Base-by-base conservation (phyloP, 495 filamentous ascomycete genomes). In the Pyrenula massariospora region DNA sequence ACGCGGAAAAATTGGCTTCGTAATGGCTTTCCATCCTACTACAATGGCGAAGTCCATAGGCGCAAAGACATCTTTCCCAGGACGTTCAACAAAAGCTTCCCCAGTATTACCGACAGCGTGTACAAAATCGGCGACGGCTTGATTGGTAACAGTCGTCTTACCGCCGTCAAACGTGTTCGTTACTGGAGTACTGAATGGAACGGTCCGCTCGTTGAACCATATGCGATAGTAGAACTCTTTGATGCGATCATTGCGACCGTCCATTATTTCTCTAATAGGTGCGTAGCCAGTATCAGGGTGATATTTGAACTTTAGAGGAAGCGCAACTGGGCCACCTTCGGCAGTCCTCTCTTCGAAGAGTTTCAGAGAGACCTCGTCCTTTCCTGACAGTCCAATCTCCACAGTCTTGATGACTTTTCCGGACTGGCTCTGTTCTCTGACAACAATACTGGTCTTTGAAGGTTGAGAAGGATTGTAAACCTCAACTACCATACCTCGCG, bases 41-140 rank as follows among this genome's bases (percentile, higher is more conserved):
- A 98, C 93, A 58, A 98, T 97, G 56, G 93, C 93, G 61, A 96
- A 98, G 68, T 98, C 93, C 93, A 98, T 99, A 48, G 94, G 93
- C 21, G 93, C 94, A 62, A 84, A 91, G 62, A 95, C 88, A 64
- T 88, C 86, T 74, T 96, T 97, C 56, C 91, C 94, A 51, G 92
- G 92, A 22, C 92, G 84, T 57, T 97, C 91, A 50, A 98, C 92
- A 58, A 97, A 98, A n/a, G 94, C 93, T 66, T 97, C 93, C 25
- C 93, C 90, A 12, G 90, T 97, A 70, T 98, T 98, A 50, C 93
- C 91, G 58, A 98, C 93, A 49, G 93, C 94, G 66, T 98, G 91
- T 15, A 98, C 91, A 61, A 98, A 98, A 73, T 98, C 94, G 56
- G 92, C 92, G 66, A 98, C 96, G 54, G 86, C 91, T 61, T 95